phyloP scores from a whole-genome alignment of 148 eudicot genomes.

The Linanthus parryae region DNA sequence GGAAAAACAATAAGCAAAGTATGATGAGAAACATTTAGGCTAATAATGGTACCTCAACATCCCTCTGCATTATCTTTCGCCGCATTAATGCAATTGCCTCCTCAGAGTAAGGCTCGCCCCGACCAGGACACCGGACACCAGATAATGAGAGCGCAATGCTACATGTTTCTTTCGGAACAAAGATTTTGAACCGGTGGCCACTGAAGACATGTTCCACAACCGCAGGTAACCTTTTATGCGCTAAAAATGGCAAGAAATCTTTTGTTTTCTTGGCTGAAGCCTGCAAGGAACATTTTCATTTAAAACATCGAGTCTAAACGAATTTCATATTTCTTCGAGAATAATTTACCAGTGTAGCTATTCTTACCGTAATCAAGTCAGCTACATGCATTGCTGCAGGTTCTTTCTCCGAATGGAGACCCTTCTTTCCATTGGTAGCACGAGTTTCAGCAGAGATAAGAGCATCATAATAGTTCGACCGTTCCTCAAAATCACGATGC shows the following conservation, averaged over 20 bases:
- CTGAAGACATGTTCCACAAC: constrained; percentile 90
- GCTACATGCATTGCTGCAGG: constrained; percentile 61
- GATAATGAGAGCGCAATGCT: constrained; percentile 81
- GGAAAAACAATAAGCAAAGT: too few relatives aligned
- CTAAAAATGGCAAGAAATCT: constrained; percentile 84
- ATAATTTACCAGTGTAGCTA: not conserved
- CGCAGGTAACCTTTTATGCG: constrained; percentile 71
- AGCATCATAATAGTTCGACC: constrained; percentile 83
- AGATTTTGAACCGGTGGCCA: constrained; percentile 80
- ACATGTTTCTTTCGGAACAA: constrained; percentile 82
- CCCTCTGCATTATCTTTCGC: constrained; percentile 87
- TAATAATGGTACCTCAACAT: constrained; percentile 99
- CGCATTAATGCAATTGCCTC: constrained; percentile 96
- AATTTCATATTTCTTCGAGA: not conserved
- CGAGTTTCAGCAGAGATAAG: constrained; percentile 86
- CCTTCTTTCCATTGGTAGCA: constrained; percentile 62
- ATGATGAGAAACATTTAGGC: too few relatives aligned
- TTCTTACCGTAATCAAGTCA: constrained; percentile 71
- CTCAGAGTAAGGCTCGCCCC: constrained; percentile 71
- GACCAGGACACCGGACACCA: constrained; percentile 95
- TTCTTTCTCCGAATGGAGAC: constrained; percentile 62
- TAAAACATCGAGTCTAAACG: not conserved
- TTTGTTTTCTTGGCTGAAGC: constrained; percentile 70
- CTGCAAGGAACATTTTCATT: constrained; percentile 25
- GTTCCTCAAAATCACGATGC: constrained; percentile 95